Base-by-base conservation (phyloP, 768 basidiomycete genomes). In the Kwoniella europaea region DNA sequence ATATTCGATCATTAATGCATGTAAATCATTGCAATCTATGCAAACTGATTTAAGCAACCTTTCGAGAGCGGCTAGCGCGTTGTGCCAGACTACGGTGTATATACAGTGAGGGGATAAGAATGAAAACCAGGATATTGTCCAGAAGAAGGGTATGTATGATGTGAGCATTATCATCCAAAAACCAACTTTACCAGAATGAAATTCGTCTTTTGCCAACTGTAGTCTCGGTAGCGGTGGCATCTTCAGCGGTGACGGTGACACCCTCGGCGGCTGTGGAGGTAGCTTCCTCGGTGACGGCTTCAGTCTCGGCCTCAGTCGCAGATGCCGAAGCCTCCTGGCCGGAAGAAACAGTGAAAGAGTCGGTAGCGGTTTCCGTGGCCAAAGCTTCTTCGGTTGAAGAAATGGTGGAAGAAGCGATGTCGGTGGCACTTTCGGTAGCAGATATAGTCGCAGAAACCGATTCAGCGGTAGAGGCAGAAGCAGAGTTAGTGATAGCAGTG, bases 191-290 rank as follows among this genome's bases (percentile, higher is more conserved):
- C 54, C 73, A 69, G 55, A 63, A 57, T 13, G 24, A 27, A 22
- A 69, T 69, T 35, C 68, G 20, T 44, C 68, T 61, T 16, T 69
- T 69, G 46, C 73, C 73, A 62, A 52, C 63, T 13, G 58, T 58
- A 4, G 57, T 46, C 41, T 20, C 71, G 66, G 68, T 69, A 10
- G 65, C 16, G 15, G 64, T 56, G 1, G 75, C 70, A 53, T 73
- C 73, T 10, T 50, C 73, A 50, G 76, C 76, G 12, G 76, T 77
- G 68, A 77, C 64, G 16, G 76, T 77, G 15, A 77, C 62, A 1
- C 63, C 76, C 15, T 50, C 50, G 50, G 56, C 57, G 13, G 60
- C 35, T 35, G 58, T 16, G 20, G 65, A 16, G 18, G 63, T 20
- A 27, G 52, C 4, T 43, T 58, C 66, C 18, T 67, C 58, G 54